Percentiles rank a stretch among this genome's conserved stretches.
Evolutionary conservation across 208 protist genomes (phyloP).

Genomic region (Leishmania martiniquensis): DNA sequence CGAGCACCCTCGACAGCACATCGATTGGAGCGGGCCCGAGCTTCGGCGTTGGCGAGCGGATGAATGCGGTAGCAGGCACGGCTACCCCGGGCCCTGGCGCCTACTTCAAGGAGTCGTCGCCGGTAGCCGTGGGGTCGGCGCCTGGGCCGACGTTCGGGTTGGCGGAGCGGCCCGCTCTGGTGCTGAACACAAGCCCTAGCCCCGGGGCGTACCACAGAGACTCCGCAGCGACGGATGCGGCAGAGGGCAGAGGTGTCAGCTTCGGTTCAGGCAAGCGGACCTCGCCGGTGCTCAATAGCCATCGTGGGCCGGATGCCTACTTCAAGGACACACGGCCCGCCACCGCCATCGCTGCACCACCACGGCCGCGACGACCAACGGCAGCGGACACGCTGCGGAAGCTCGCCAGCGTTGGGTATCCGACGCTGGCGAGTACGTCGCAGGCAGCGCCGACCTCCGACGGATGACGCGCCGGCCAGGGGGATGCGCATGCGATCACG

Average conservation of each 20-base stretch:
- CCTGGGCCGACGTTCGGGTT: constrained; percentile 9
- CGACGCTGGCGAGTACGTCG: constrained; percentile 2
- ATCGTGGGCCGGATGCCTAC: constrained; percentile 33
- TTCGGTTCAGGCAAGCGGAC: constrained; percentile 9
- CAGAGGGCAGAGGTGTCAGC: not conserved
- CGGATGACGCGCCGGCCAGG: too few species aligned
- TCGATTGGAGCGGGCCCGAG: not conserved
- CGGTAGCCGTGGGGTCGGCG: too few species aligned
- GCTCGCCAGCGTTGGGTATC: constrained; percentile 39
- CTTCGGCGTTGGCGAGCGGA: constrained; percentile 31
- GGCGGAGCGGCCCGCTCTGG: constrained; percentile 14
- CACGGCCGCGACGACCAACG: constrained; percentile 8
- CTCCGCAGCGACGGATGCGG: not conserved
- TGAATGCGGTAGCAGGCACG: not conserved
- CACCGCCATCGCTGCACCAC: not conserved
- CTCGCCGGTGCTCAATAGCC: not conserved
- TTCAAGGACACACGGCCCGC: constrained; percentile 4
- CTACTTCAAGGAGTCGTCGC: constrained; percentile 10
- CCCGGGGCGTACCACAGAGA: constrained; percentile 32
- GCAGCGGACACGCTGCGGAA: constrained; percentile 33
- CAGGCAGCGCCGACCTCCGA: not conserved
- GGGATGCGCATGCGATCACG: too few species aligned
- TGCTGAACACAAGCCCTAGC: constrained; percentile 24
- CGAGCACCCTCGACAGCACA: not conserved
- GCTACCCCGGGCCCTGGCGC: constrained; percentile 18